These are phyloP conservation scores for Puccinia brachypodii DNA, from an alignment of 1,284 basidiomycete genomes.

Conservation along the genomic window DNA sequence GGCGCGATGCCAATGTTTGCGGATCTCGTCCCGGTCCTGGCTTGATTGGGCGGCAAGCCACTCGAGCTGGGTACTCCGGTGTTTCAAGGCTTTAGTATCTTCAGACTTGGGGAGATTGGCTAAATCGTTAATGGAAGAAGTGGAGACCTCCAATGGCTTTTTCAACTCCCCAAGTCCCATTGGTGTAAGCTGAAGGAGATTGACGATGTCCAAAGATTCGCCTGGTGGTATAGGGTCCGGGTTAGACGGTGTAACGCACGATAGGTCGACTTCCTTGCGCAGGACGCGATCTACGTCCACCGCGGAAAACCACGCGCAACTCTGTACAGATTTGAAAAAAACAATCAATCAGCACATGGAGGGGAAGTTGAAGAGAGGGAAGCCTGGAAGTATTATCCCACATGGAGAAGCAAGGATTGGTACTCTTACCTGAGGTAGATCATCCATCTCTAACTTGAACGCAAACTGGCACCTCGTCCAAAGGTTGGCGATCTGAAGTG, in stretches of 20 bases:
- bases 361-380: neutral
- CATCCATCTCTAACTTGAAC: conserved; percentile 89
- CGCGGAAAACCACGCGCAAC: conserved; percentile 85
- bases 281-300: conserved; percentile 90
- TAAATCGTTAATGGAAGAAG: neutral
- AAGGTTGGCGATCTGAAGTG: conserved; percentile 89
- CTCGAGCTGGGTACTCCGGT: conserved; percentile 24
- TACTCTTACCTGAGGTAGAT: conserved; percentile 72
- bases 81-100: neutral
- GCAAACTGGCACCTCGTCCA: conserved; percentile 94
- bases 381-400: neutral
- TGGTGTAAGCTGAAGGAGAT: conserved; percentile 62
- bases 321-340: conserved; percentile 47
- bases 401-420: conserved; percentile 9
- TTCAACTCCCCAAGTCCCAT: conserved; percentile 18
- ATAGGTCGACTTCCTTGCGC: conserved; percentile 94
- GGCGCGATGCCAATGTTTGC: conserved; percentile 19
- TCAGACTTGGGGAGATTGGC: neutral
- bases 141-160: conserved; percentile 6
- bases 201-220: conserved; percentile 74
- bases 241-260: conserved; percentile 91
- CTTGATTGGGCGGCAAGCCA: conserved; percentile 43
- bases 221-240: conserved; percentile 77
- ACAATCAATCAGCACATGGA: no score
- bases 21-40: conserved; percentile 28